Evolutionary conservation across 805 yeast genomes (phyloP).

Genomic region (Candida khao-thaluensis): DNA sequence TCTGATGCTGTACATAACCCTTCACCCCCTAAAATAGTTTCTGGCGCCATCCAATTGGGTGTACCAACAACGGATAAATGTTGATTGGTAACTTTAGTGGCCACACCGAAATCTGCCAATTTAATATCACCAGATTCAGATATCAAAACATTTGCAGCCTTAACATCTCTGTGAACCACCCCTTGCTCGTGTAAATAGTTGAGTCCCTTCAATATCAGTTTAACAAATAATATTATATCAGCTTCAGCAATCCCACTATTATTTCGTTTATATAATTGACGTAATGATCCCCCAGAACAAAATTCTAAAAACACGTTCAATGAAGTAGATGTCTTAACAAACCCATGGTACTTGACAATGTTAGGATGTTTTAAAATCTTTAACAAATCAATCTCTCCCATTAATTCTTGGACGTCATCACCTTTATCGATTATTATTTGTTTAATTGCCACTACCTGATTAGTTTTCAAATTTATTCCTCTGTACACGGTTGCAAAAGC

Average conservation of each 20-base stretch:
- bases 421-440: constrained; percentile 61
- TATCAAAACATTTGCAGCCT: constrained; percentile 85
- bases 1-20: constrained; percentile 89
- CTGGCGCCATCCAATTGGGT: constrained; percentile 99
- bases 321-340: constrained; percentile 51
- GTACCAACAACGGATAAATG: constrained; percentile 68
- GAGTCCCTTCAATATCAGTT: constrained; percentile 60
- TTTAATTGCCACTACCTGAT: constrained; percentile 74
- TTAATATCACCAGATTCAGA: constrained; percentile 68
- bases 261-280: constrained; percentile 47
- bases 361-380: constrained; percentile 64
- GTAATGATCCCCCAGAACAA: constrained; percentile 61
- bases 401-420: constrained; percentile 44
- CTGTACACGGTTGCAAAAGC: constrained; percentile 87
- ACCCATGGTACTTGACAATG: constrained; percentile 68
- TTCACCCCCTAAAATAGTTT: constrained; percentile 72
- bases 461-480: constrained; percentile 65
- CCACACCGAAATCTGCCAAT: constrained; percentile 94
- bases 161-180: constrained; percentile 82
- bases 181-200: constrained; percentile 67
- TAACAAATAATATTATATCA: constrained; percentile 48
- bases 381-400: constrained; percentile 69
- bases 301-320: constrained; percentile 64
- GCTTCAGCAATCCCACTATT: constrained; percentile 57
- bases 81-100: constrained; percentile 53